A percentile compares a stretch with the other conserved stretches of the same genome.
phyloP scores from a whole-genome alignment of 2,329 filamentous ascomycete genomes.

The Orbilia blumenaviensis region DNA sequence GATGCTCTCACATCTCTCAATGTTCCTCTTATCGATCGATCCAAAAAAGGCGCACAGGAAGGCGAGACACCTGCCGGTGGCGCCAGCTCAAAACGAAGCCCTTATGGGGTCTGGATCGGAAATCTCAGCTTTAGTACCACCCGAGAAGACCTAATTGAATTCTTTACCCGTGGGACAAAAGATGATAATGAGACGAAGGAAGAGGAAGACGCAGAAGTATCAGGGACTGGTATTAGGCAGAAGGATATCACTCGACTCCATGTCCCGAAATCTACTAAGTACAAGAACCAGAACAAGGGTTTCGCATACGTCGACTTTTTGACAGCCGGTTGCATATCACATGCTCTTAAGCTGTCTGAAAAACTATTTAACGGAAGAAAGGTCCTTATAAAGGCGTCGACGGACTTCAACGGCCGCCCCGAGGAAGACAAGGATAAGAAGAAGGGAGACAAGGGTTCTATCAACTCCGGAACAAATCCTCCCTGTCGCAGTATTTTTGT shows the following conservation, averaged over 20 bases:
- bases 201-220: neutral
- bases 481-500: conserved; percentile 86
- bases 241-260: conserved; percentile 84
- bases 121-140: conserved; percentile 88
- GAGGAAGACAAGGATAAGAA: conserved; percentile 62
- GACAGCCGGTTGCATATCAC: conserved; percentile 72
- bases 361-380: conserved; percentile 77
- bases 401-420: conserved; percentile 88
- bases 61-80: conserved; percentile 59
- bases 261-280: conserved; percentile 72
- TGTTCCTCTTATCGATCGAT: conserved; percentile 45
- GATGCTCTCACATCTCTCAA: conserved; percentile 56
- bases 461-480: conserved; percentile 63
- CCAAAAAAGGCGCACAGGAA: conserved; percentile 62
- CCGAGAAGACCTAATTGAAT: conserved; percentile 76
- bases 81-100: conserved; percentile 69
- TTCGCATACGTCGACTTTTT: conserved; percentile 96
- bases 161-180: conserved; percentile 68
- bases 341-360: conserved; percentile 88
- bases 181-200: neutral
- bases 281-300: conserved; percentile 77
- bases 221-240: conserved; percentile 63
- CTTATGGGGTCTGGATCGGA: conserved; percentile 92
- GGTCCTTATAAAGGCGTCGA: conserved; percentile 91
- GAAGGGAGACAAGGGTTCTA: conserved; percentile 58